Conservation (phyloP, 2,329 filamentous ascomycete genomes). For the Berkeleyomyces basicola region DNA sequence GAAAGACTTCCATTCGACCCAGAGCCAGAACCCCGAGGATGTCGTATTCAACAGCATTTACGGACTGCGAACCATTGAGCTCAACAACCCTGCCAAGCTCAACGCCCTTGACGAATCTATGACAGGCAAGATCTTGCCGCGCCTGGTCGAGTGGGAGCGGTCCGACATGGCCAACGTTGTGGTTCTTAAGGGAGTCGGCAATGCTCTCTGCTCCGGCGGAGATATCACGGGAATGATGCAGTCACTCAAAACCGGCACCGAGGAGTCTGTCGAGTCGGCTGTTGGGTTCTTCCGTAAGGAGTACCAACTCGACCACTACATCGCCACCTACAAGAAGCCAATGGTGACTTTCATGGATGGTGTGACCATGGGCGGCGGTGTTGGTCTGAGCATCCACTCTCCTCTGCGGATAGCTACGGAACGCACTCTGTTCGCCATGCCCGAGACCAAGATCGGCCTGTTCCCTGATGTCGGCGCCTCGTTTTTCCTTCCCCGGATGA, state of each 20-base stretch:
- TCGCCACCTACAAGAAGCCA: slow-evolving; percentile 84
- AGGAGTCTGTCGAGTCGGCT: slow-evolving; percentile 40
- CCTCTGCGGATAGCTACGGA: slow-evolving; percentile 95
- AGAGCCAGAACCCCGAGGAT: slow-evolving; percentile 49
- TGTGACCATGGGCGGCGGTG: slow-evolving; percentile 95
- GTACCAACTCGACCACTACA: slow-evolving; percentile 91
- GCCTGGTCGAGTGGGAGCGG: slow-evolving; percentile 84
- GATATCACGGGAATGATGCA: slow-evolving; percentile 69
- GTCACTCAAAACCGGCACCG: slow-evolving; percentile 57
- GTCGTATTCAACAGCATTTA: slow-evolving; percentile 82
- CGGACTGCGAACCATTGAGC: slow-evolving; percentile 78
- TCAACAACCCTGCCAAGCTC: slow-evolving; percentile 82
- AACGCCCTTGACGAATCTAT: slow-evolving; percentile 91
- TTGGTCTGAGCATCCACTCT: slow-evolving; percentile 84
- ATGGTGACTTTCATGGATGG: slow-evolving; percentile 95
- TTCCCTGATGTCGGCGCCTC: slow-evolving; percentile 96
- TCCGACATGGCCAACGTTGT: slow-evolving; percentile 87
- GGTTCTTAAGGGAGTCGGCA: slow-evolving; percentile 79
- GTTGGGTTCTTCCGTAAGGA: slow-evolving; percentile 81
- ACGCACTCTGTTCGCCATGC: slow-evolving; percentile 92
- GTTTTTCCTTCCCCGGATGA: slow-evolving; percentile 85
- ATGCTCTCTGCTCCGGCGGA: slow-evolving; percentile 83
- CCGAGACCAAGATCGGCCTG: slow-evolving; percentile 94
- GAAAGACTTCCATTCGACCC: not conserved
- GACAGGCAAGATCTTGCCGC: slow-evolving; percentile 83